These are phyloP conservation scores for Mycena polygramma DNA, from an alignment of 768 basidiomycete species.

Conservation along the genomic window DNA sequence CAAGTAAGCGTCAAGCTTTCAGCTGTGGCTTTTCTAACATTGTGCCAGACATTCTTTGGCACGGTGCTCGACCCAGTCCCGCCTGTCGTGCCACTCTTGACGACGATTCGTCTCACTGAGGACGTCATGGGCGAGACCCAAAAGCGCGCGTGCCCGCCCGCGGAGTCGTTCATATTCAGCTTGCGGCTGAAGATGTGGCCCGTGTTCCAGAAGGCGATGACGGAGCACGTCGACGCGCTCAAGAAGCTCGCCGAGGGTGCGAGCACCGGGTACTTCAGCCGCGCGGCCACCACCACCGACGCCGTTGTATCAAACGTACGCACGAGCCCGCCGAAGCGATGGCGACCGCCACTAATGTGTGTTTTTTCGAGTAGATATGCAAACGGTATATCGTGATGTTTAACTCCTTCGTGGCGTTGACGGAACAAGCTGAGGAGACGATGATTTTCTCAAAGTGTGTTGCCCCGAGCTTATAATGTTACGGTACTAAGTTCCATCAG, in stretches of 20 bases:
- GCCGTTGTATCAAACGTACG: constrained; percentile 71
- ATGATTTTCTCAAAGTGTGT: constrained; percentile 96
- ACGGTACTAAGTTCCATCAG: constrained; percentile 54
- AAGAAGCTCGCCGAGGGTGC: constrained; percentile 87
- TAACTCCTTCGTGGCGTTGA: constrained; percentile 84
- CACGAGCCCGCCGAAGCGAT: constrained; percentile 11
- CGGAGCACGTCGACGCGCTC: constrained; percentile 84
- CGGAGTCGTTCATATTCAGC: constrained; percentile 85
- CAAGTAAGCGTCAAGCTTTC: constrained; percentile 61
- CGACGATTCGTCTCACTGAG: constrained; percentile 94
- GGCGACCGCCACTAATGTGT: constrained; percentile 4
- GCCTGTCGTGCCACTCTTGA: constrained; percentile 81
- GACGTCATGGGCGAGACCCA: constrained; percentile 81
- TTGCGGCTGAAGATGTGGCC: constrained; percentile 94
- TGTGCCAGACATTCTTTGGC: constrained; percentile 72
- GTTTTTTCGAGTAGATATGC: constrained; percentile 64
- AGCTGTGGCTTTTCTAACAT: constrained; percentile 6
- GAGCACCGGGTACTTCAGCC: constrained; percentile 71
- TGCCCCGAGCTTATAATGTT: not conserved
- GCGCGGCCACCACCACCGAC: constrained; percentile 76
- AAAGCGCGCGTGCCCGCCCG: constrained; percentile 80
- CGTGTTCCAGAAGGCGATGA: constrained; percentile 90
- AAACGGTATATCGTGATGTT: constrained; percentile 85
- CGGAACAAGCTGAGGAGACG: constrained; percentile 88
- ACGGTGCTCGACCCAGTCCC: constrained; percentile 81